Conservation (phyloP, 1,284 basidiomycete species). For the Rhodotorula sp. region DNA sequence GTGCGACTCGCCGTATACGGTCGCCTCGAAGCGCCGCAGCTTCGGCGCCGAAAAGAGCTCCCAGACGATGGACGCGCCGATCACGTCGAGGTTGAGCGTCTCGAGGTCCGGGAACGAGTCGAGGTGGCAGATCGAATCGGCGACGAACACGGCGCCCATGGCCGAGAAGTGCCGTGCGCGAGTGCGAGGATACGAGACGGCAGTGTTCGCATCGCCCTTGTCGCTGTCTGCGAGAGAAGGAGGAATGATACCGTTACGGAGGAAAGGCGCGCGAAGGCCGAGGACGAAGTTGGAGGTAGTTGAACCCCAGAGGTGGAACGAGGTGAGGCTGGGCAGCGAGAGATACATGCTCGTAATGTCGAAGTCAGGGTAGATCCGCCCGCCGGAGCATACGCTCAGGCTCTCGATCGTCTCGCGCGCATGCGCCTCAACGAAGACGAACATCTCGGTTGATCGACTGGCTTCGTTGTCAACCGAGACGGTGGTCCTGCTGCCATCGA, state of each 20-base stretch:
- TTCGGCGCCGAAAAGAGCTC: slow-evolving; percentile 21
- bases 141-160: slow-evolving; percentile 19
- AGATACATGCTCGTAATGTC: slow-evolving; percentile 16
- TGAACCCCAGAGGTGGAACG: slow-evolving; percentile 16
- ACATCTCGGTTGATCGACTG: background rate
- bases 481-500: slow-evolving; percentile 24
- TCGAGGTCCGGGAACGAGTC: slow-evolving; percentile 26
- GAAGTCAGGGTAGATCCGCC: slow-evolving; percentile 25
- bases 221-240: background rate
- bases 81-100: slow-evolving; percentile 24
- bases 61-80: slow-evolving; percentile 17
- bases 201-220: background rate
- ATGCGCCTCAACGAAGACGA: slow-evolving; percentile 15
- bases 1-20: slow-evolving; percentile 12
- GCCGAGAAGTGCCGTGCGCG: slow-evolving; percentile 6
- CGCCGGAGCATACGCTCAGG: slow-evolving; percentile 9
- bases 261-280: slow-evolving; percentile 19
- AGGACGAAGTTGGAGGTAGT: slow-evolving; percentile 19
- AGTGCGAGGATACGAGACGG: background rate
- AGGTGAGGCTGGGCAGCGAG: slow-evolving; percentile 9
- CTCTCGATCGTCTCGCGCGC: background rate
- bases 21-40: slow-evolving; percentile 9
- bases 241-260: background rate
- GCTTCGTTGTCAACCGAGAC: slow-evolving; percentile 13
- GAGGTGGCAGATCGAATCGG: slow-evolving; percentile 6